These are phyloP conservation scores for Kuraishia molischiana DNA, from an alignment of 805 yeast genomes.

Conservation along the genomic window DNA sequence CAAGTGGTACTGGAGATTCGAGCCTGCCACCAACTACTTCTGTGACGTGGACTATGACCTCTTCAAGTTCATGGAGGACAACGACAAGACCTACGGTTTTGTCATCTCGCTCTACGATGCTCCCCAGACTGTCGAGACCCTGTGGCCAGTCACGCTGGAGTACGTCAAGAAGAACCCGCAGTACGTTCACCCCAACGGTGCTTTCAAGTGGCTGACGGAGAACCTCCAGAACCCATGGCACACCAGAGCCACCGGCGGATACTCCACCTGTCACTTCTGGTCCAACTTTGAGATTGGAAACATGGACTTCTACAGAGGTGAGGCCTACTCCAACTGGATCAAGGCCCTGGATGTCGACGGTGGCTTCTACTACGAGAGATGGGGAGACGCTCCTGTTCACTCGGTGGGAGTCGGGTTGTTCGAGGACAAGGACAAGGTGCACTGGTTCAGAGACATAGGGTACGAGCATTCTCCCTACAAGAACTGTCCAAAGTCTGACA, in stretches of 20 bases:
- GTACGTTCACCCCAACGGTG: slow-evolving; percentile 47
- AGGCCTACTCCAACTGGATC: slow-evolving; percentile 59
- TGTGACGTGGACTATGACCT: slow-evolving; percentile 77
- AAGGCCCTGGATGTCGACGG: slow-evolving; percentile 60
- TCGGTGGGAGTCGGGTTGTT: slow-evolving; percentile 38
- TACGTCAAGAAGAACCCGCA: slow-evolving; percentile 54
- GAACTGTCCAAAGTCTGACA: slow-evolving; percentile 31
- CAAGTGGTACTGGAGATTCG: slow-evolving; percentile 91
- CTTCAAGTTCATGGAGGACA: slow-evolving; percentile 72
- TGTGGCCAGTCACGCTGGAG: slow-evolving; percentile 66
- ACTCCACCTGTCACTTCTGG: slow-evolving; percentile 87
- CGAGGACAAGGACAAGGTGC: slow-evolving; percentile 33
- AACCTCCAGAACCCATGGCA: slow-evolving; percentile 48
- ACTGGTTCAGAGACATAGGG: slow-evolving; percentile 47
- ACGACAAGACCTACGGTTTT: slow-evolving; percentile 65
- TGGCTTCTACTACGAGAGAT: slow-evolving; percentile 72
- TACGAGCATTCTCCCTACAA: slow-evolving; percentile 38
- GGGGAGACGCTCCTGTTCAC: slow-evolving; percentile 52
- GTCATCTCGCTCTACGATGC: slow-evolving; percentile 63
- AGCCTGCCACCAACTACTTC: slow-evolving; percentile 65
- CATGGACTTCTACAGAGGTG: slow-evolving; percentile 63
- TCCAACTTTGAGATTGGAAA: slow-evolving; percentile 76
- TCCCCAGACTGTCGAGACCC: slow-evolving; percentile 55
- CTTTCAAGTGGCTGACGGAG: slow-evolving; percentile 67
- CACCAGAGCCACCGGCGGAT: slow-evolving; percentile 33